Evolutionary conservation across 495 filamentous ascomycete species (phyloP).

Genomic region (Podospora conica): DNA sequence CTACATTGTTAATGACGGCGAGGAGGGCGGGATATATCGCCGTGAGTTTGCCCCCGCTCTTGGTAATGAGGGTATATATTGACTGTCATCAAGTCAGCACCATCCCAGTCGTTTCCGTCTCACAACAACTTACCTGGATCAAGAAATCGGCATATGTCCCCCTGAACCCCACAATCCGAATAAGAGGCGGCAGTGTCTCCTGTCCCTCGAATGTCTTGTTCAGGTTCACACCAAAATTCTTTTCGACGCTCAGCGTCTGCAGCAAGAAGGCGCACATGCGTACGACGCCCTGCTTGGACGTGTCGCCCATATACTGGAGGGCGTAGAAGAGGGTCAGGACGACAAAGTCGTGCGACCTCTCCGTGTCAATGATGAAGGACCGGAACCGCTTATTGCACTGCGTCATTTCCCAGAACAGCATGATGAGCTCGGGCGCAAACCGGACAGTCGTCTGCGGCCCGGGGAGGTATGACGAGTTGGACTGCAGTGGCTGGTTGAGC

Average conservation of each 20-base stretch:
- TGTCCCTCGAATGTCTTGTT: conserved; percentile 88
- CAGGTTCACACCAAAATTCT: conserved; percentile 81
- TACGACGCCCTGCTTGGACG: conserved; percentile 85
- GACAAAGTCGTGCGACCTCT: conserved; percentile 87
- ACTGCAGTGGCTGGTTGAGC: conserved; percentile 86
- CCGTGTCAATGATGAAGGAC: conserved; percentile 94
- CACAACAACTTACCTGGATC: conserved; percentile 62
- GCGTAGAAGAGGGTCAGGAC: conserved; percentile 89
- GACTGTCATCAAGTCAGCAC: conserved; percentile 55
- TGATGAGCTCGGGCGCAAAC: conserved; percentile 93
- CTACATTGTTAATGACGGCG: conserved; percentile 88
- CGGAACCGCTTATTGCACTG: conserved; percentile 98
- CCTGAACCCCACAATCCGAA: conserved; percentile 75
- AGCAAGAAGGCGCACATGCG: conserved; percentile 95
- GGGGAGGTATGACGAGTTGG: conserved; percentile 80
- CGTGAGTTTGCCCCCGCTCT: conserved; percentile 83
- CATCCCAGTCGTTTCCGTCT: neutral
- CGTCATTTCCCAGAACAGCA: conserved; percentile 95
- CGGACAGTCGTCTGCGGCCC: conserved; percentile 74
- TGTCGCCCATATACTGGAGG: conserved; percentile 76
- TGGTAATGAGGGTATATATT: conserved; percentile 85
- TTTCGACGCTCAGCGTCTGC: conserved; percentile 91
- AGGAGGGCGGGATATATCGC: conserved; percentile 90
- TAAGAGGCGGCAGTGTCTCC: conserved; percentile 73
- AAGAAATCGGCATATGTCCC: conserved; percentile 93